phyloP scores from a whole-genome alignment of 352 stramenopile genomes.

The Vaucheria bursata region DNA sequence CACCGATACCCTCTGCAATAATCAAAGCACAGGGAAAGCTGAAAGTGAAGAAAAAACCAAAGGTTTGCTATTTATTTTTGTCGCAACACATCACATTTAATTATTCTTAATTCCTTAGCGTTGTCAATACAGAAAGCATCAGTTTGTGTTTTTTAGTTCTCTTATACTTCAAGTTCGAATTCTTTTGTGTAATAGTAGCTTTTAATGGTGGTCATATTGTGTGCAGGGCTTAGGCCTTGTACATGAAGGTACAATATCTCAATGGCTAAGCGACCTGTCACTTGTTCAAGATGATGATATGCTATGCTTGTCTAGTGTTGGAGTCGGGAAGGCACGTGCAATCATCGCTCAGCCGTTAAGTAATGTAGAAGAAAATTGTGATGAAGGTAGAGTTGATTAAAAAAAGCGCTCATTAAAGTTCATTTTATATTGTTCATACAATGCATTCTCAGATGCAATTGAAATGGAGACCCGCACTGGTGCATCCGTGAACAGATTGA shows the following conservation, averaged over 20 bases:
- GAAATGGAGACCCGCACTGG: too few relatives aligned
- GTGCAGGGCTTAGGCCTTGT: slow-evolving; percentile 7
- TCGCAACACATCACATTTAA: neutral
- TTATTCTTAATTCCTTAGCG: neutral
- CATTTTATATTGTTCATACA: too few relatives aligned
- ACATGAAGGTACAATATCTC: slow-evolving; percentile 1
- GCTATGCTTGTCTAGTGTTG: slow-evolving; percentile 22
- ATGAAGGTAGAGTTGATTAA: neutral
- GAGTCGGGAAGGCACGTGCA: slow-evolving; percentile 4
- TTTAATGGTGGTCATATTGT: too few relatives aligned
- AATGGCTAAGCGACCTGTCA: slow-evolving; percentile 32
- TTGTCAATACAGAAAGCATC: too few relatives aligned
- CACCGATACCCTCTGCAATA: slow-evolving; percentile 18
- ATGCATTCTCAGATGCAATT: too few relatives aligned
- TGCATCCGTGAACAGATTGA: too few relatives aligned
- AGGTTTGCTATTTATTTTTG: slow-evolving; percentile 10
- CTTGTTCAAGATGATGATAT: slow-evolving; percentile 21
- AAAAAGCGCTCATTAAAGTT: neutral
- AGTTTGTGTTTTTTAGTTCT: neutral
- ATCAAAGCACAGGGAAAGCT: slow-evolving; percentile 37
- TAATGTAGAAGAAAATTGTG: neutral
- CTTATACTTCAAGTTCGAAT: neutral
- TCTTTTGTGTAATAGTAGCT: neutral
- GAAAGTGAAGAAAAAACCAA: slow-evolving; percentile 44
- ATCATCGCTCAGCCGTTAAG: neutral